Percentiles rank a stretch among this genome's conserved stretches.
phyloP scores from a whole-genome alignment of 208 protist genomes.

The Trypanosoma lewisi region DNA sequence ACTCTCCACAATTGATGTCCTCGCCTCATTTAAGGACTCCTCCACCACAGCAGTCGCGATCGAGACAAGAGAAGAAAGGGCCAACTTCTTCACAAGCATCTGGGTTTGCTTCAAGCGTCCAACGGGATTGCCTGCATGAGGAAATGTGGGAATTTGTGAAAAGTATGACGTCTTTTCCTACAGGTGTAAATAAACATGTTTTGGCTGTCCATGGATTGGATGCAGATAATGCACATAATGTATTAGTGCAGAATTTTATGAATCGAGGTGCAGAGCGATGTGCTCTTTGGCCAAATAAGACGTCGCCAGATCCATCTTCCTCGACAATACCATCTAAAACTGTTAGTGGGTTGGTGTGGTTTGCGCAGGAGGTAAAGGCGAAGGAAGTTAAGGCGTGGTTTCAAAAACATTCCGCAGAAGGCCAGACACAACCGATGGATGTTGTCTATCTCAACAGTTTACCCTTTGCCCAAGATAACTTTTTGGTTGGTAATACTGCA shows the following conservation, averaged over 20 bases:
- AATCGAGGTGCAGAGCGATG: slow-evolving; percentile 25
- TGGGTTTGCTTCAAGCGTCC: slow-evolving; percentile 4
- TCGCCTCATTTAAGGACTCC: not conserved
- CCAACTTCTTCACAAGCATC: not conserved
- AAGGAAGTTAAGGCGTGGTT: slow-evolving; percentile 19
- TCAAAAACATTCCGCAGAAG: slow-evolving; percentile 8
- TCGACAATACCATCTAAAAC: slow-evolving; percentile 25
- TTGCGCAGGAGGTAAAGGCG: slow-evolving; percentile 23
- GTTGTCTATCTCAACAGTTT: slow-evolving; percentile 23
- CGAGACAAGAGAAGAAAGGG: not conserved
- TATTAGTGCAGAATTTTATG: slow-evolving; percentile 31
- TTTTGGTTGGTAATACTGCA: not conserved
- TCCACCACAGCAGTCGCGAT: not conserved
- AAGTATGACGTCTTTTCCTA: slow-evolving; percentile 2
- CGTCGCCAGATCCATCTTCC: not conserved
- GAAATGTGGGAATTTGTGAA: slow-evolving; percentile 37
- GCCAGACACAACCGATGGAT: slow-evolving; percentile 21
- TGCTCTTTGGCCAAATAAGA: slow-evolving; percentile 27
- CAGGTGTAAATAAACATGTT: slow-evolving; percentile 9
- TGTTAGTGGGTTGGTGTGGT: slow-evolving; percentile 50
- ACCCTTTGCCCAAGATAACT: not conserved
- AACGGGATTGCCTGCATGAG: slow-evolving; percentile 29
- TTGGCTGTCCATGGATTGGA: slow-evolving; percentile 44
- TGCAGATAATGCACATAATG: slow-evolving; percentile 5
- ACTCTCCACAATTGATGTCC: not conserved